Evolutionary conservation across 2,329 filamentous ascomycete genomes (phyloP).

Genomic region (Paecilomyces niveus): DNA sequence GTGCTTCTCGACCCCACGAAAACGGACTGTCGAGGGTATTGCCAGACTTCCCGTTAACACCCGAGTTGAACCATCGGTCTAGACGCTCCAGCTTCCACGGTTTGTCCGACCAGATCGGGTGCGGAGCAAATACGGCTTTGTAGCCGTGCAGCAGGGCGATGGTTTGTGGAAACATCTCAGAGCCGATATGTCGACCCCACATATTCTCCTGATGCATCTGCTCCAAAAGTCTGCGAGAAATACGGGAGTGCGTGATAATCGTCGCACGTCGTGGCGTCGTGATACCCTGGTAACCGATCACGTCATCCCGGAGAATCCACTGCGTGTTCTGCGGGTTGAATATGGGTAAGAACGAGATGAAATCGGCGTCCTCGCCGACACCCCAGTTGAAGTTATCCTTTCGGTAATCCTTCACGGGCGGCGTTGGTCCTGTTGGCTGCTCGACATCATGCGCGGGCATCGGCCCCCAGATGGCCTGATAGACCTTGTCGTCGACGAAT

Average conservation of each 20-base stretch:
- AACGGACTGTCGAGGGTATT: slow-evolving; percentile 25
- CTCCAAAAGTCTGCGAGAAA: slow-evolving; percentile 64
- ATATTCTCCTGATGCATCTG: slow-evolving; percentile 73
- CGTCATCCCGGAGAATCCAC: slow-evolving; percentile 64
- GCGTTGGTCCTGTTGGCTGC: slow-evolving; percentile 56
- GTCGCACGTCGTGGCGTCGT: slow-evolving; percentile 65
- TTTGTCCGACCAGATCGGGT: slow-evolving; percentile 73
- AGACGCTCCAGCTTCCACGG: slow-evolving; percentile 20
- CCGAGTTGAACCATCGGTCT: slow-evolving; percentile 25
- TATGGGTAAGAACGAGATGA: slow-evolving; percentile 85
- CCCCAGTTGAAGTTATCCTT: slow-evolving; percentile 70
- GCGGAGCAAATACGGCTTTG: slow-evolving; percentile 70
- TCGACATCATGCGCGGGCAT: slow-evolving; percentile 50
- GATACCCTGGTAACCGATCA: slow-evolving; percentile 37
- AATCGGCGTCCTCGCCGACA: slow-evolving; percentile 79
- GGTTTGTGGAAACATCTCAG: slow-evolving; percentile 72
- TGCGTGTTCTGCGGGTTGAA: slow-evolving; percentile 83
- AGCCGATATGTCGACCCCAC: slow-evolving; percentile 66
- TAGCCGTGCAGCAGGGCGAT: slow-evolving; percentile 69
- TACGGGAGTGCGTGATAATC: slow-evolving; percentile 69
- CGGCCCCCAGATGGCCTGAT: slow-evolving; percentile 59
- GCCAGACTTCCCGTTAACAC: slow-evolving; percentile 22
- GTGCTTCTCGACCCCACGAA: slow-evolving; percentile 25
- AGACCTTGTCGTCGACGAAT: slow-evolving; percentile 29
- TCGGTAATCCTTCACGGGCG: slow-evolving; percentile 51